Evolutionary conservation across 2,329 filamentous ascomycete species (phyloP), one percentile per base, ranked within the genome.

Genomic region (Fusarium sp.): DNA sequence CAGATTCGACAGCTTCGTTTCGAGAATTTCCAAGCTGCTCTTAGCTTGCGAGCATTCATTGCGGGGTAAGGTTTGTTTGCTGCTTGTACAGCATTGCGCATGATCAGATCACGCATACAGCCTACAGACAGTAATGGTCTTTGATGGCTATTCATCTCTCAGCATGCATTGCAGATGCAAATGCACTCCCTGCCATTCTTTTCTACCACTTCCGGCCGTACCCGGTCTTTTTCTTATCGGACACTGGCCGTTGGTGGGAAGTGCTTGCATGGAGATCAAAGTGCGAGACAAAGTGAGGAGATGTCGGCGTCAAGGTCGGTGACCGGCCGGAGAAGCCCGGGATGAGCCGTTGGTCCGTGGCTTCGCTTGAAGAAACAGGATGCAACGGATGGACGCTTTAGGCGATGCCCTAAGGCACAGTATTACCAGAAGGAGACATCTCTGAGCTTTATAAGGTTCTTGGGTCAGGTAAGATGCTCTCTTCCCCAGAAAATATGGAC

Each of bases 301-400:
- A 67, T 37, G 58, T 59, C 48, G 65, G 55, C 49, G 51, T 53
- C 56, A 55, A 64, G 46, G 46, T 53, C 55, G 65, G 55, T 44
- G 58, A 52, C 57, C 41, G 46, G 56, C 49, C 34, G 48, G 71
- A 71, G 56, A 63, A 57, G 55, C 57, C 72, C 72, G 70, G 69
- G 55, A 66, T 55, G 70, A 67, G 70, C 73, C 73, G 67, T 59
- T 75, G 69, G 65, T 32, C 73, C 69, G 73, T 73, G 71, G 69
- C 61, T 62, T 67, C 12, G 54, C 57, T 64, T 72, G n/a, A 40
- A 56, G 58, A 65, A 63, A 49, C 25, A 37, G 22, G 32, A 55
- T 49, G 53, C 34, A 47, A 41, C 42, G 58, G 55, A 54, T 57
- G 49, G 22, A 67, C 54, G 29, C 27, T 52, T 62, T 69, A 61